Conservation (phyloP, 2,329 filamentous ascomycete genomes). For the Monilinia fructigena region DNA sequence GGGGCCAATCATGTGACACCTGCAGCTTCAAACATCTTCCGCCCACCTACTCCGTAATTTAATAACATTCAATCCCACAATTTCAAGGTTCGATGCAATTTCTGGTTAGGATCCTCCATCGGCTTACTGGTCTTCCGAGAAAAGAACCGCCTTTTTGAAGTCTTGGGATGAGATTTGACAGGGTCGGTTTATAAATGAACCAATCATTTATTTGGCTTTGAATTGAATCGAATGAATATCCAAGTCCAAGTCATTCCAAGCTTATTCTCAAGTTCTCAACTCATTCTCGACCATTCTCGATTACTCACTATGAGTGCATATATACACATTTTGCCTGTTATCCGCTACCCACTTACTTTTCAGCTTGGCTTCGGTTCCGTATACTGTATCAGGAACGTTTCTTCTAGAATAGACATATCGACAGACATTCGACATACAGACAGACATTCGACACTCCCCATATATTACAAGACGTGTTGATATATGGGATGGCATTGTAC, state of each 20-base stretch:
- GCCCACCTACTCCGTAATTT: neutral
- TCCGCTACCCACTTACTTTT: no score
- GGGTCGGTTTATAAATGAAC: constrained; percentile 3
- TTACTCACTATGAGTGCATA: constrained; percentile 1
- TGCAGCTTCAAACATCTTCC: neutral
- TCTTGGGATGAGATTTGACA: neutral
- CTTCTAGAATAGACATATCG: no score
- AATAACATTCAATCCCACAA: neutral
- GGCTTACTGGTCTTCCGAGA: neutral
- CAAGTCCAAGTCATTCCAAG: neutral
- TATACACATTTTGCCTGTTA: neutral
- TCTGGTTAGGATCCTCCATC: neutral
- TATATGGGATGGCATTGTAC: neutral
- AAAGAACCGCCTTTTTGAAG: neutral
- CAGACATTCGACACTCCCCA: no score
- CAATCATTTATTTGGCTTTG: neutral
- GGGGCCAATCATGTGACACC: neutral
- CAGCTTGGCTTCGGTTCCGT: neutral
- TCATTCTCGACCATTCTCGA: neutral
- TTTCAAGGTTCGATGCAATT: neutral
- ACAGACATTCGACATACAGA: no score
- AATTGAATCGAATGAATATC: no score
- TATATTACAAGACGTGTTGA: neutral
- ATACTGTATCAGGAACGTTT: no score
- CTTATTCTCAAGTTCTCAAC: neutral